Conservation (phyloP, 148 eudicot genomes). For the Arctostaphylos glauca region DNA sequence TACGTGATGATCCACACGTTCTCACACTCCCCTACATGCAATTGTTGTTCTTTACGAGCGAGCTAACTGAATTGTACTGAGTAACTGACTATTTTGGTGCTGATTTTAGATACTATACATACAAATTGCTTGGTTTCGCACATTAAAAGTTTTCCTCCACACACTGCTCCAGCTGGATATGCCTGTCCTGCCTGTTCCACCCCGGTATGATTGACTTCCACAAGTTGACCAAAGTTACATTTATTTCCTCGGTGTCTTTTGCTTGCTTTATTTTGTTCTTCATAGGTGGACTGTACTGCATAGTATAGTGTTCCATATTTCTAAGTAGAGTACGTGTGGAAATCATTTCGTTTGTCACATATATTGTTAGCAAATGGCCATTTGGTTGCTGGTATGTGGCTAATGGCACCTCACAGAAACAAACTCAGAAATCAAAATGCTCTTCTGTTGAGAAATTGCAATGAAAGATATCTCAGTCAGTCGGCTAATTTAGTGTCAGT, state of each 20-base stretch:
- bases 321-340: not conserved
- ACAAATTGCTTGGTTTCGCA: conserved; percentile 87
- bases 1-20: conserved; percentile 42
- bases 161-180: conserved; percentile 97
- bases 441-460: not conserved
- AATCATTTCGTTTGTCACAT: not conserved
- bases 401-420: conserved; percentile 7
- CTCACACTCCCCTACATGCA: not conserved
- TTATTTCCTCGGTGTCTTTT: conserved; percentile 5
- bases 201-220: conserved; percentile 50
- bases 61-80: conserved; percentile 7
- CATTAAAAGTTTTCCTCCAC: conserved; percentile 77
- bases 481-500: not conserved
- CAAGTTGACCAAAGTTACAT: not conserved
- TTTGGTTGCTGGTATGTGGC: conserved; percentile 10
- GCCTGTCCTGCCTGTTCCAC: conserved; percentile 82
- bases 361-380: conserved; percentile 10
- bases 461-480: not conserved
- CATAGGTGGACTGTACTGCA: not conserved
- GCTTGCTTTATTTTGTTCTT: conserved; percentile 6
- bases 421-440: conserved; percentile 12
- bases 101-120: conserved; percentile 72
- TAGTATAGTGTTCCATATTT: not conserved
- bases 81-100: conserved; percentile 11
- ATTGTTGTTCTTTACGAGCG: not conserved